Evolutionary conservation across 495 filamentous ascomycete species (phyloP).

Genomic region (Usnea hakonensis): DNA sequence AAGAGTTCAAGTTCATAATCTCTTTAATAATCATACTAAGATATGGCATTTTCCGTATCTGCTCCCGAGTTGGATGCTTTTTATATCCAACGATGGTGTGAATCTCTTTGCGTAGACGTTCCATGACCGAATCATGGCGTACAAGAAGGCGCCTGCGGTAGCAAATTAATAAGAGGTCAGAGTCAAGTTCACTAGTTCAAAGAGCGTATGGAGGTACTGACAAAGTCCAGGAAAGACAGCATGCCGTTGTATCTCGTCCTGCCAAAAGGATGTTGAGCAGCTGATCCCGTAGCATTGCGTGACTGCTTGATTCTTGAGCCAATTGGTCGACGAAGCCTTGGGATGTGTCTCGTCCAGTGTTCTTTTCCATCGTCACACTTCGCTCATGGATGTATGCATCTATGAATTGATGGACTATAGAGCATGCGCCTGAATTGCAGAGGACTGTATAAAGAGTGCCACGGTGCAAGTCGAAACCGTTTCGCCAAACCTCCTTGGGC

Average conservation of each 20-base stretch:
- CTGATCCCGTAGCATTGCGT: constrained; percentile 43
- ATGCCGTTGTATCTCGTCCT: constrained; percentile 56
- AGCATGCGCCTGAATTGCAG: constrained; percentile 30
- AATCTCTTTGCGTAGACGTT: constrained; percentile 28
- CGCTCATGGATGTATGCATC: constrained; percentile 31
- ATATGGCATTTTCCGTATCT: constrained; percentile 35
- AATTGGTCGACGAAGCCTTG: constrained; percentile 25
- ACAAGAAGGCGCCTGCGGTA: constrained; percentile 26
- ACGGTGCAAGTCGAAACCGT: constrained; percentile 33
- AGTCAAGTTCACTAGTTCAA: constrained; percentile 23
- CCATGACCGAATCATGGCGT: constrained; percentile 24
- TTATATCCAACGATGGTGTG: constrained; percentile 20
- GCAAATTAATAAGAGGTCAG: constrained; percentile 9
- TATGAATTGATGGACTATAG: constrained; percentile 33
- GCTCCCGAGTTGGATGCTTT: constrained; percentile 26
- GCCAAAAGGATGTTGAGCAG: constrained; percentile 51
- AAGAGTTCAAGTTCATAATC: constrained; percentile 21
- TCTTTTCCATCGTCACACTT: background rate
- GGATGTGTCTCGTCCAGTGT: constrained; percentile 9
- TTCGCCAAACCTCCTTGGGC: constrained; percentile 34
- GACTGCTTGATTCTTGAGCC: constrained; percentile 27
- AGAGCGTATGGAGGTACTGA: background rate
- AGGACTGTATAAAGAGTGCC: constrained; percentile 33
- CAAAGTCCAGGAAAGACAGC: constrained; percentile 36
- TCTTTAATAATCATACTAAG: constrained; percentile 40